Base-by-base conservation (phyloP, 1,284 basidiomycete genomes). In the Ceratobasidium sp. region DNA sequence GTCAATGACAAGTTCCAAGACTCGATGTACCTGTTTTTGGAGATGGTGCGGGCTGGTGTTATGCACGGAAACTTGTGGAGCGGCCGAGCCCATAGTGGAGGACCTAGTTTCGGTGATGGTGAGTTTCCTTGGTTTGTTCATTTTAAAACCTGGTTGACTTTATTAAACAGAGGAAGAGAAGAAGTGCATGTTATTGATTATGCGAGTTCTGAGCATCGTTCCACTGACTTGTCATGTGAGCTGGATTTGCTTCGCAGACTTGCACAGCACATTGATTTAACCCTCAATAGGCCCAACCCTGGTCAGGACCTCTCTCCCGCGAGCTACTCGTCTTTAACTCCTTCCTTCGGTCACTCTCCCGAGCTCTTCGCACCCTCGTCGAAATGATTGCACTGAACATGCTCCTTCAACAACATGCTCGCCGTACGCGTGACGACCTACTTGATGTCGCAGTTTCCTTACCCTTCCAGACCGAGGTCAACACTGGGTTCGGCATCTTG, bases 1-100 rank as follows among this genome's bases (percentile, higher is more conserved):
- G 87, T 99, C 81, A 98, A 97, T 85, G 97, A 99, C 89, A 98
- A 98, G 86, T 97, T 99, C 88, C 97, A 99, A 85, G 98, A 99
- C 86, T 91, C 98, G 5, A 88, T 99, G 3, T 97, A 97, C 85
- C 86, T 97, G 84, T 94, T 98, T 86, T 88, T 97, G 85, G 95
- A 99, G 87, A 91, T 98, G 77, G 92, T 98, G 80, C 90, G 97
- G 81, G 96, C 97, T 13, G 96, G 96, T 0, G 97, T 98, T 15
- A 93, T 99, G 89, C 97, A 99, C 84, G 96, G 95, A 0, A 93
- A 97, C 83, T 87, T 94, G 78, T 99, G 96, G 93, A 95, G 95
- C 63, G 91, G 91, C n/a, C 89, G 93, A 46, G 91, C 92, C 0
- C 96, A 97, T 84, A 96, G 94, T 81, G 98, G 97, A 7, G 97